Conservation (phyloP, 805 yeast species). For the Wickerhamomyces sydowiorum region DNA sequence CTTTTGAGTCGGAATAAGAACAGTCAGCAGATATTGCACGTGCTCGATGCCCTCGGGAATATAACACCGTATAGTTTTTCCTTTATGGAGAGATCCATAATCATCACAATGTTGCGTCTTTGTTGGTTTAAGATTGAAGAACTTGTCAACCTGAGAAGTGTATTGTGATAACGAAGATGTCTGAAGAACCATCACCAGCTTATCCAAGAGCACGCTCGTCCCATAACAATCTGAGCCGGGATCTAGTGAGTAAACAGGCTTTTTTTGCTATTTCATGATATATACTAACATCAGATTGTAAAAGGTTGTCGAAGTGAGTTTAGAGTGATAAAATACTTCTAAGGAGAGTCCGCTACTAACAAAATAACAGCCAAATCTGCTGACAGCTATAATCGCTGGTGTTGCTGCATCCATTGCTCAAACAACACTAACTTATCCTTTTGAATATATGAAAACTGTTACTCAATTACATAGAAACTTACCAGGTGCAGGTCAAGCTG, state of each 20-base stretch:
- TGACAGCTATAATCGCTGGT: conserved; percentile 57
- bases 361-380: conserved; percentile 30
- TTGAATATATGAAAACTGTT: conserved; percentile 64
- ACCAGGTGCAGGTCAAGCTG: conserved; percentile 25
- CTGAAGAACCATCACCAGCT: background rate
- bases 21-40: too few relatives aligned
- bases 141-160: too few relatives aligned
- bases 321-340: too few relatives aligned
- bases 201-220: background rate
- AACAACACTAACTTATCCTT: conserved; percentile 62
- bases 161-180: background rate
- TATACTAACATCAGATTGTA: background rate
- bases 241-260: conserved; percentile 1
- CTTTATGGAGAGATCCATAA: too few relatives aligned
- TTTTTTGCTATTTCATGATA: too few relatives aligned
- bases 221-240: background rate
- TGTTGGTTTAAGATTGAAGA: too few relatives aligned
- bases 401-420: conserved; percentile 58
- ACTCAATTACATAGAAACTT: conserved; percentile 48
- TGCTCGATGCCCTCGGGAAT: background rate
- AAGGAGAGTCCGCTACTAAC: too few relatives aligned
- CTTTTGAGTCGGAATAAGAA: too few relatives aligned
- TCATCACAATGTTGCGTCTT: too few relatives aligned
- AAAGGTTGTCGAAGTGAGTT: background rate
- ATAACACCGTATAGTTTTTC: too few relatives aligned